Percentiles rank a stretch among this genome's conserved stretches.
Conservation (phyloP, 73 alveolate genomes). For the Stentor coeruleus region DNA sequence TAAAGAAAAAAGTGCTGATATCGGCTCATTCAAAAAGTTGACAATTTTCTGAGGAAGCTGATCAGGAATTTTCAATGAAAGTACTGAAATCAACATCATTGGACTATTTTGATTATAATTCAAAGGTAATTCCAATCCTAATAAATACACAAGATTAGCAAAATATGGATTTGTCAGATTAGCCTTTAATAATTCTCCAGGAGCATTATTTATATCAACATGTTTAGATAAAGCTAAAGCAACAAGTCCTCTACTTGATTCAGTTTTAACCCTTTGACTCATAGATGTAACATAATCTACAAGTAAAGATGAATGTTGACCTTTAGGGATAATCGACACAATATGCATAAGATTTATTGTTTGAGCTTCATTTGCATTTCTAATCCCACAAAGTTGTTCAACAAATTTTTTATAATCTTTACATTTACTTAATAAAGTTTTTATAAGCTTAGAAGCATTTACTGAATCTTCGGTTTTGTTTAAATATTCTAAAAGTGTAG, state of each 20-base stretch:
- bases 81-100: background rate
- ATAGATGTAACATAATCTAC: background rate
- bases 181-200: background rate
- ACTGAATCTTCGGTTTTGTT: background rate
- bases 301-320: background rate
- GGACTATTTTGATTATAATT: background rate
- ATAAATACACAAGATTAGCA: background rate
- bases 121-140: background rate
- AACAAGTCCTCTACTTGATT: background rate
- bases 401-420: background rate
- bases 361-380: slow-evolving; percentile 12
- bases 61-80: background rate
- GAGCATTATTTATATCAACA: background rate
- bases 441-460: background rate
- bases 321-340: background rate
- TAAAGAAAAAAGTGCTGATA: background rate
- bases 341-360: background rate
- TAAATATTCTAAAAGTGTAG: background rate
- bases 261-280: slow-evolving; percentile 17
- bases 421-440: background rate
- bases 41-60: background rate
- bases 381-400: background rate
- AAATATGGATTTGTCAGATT: background rate
- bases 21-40: slow-evolving; percentile 9
- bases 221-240: background rate